phyloP scores from a whole-genome alignment of 2,329 filamentous ascomycete genomes.

The Aspergillus sp. region DNA sequence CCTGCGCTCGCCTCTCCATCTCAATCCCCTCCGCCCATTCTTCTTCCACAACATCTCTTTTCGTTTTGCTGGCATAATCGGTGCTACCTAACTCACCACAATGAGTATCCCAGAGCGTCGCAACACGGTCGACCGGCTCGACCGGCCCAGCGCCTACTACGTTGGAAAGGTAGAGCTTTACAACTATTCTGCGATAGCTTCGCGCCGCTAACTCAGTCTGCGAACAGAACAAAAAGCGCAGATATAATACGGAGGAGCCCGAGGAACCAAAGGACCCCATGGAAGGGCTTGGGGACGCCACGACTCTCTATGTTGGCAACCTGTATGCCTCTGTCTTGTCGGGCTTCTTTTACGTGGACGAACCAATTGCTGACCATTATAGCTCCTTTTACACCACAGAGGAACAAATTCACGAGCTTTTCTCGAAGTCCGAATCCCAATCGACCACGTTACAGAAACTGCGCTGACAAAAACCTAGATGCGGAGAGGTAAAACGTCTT shows the following conservation, averaged over 20 bases:
- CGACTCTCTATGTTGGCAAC: constrained; percentile 97
- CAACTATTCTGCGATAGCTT: not conserved
- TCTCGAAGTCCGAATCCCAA: constrained; percentile 68
- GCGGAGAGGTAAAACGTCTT: constrained; percentile 95
- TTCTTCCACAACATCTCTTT: constrained; percentile 1
- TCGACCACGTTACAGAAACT: not conserved
- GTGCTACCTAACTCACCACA: not conserved
- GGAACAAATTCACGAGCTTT: constrained; percentile 97
- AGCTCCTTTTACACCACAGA: constrained; percentile 98
- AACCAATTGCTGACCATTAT: constrained; percentile 9
- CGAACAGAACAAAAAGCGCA: constrained; percentile 68
- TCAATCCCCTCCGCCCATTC: constrained; percentile 2
- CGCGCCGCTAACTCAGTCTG: not conserved
- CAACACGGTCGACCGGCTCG: constrained; percentile 82
- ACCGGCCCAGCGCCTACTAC: constrained; percentile 94
- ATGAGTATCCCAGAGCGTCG: constrained; percentile 28
- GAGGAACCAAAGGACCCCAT: constrained; percentile 63
- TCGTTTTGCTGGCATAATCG: not conserved
- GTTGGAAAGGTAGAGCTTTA: constrained; percentile 64
- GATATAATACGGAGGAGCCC: constrained; percentile 60
- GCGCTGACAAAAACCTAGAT: constrained; percentile 42
- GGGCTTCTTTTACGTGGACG: not conserved
- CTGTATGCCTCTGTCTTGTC: constrained; percentile 59
- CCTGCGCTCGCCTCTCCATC: constrained; percentile 7
- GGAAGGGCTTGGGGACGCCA: constrained; percentile 80